A percentile compares a stretch with the other conserved stretches of the same genome.
Conservation (phyloP, 768 basidiomycete species). For the Saitozyma sp. region DNA sequence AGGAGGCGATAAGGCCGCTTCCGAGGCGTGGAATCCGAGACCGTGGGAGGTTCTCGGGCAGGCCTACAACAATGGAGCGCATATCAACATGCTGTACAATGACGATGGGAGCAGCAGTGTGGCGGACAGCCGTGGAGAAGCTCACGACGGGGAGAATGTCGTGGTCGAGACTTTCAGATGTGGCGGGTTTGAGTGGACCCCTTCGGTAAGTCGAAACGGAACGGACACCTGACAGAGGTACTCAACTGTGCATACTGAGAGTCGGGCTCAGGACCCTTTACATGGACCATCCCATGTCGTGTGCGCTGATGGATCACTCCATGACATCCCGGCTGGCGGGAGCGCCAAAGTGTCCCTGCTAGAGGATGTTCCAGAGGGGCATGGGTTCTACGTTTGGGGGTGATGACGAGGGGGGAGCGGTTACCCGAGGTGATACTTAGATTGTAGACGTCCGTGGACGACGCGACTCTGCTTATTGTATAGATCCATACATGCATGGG, state of each 20-base stretch:
- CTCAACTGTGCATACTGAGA: not conserved
- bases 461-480: no score
- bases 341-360: slow-evolving; percentile 52
- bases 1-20: slow-evolving; percentile 4
- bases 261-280: slow-evolving; percentile 57
- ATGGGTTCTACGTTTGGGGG: no score
- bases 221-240: slow-evolving; percentile 1
- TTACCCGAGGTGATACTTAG: no score
- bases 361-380: no score
- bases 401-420: no score
- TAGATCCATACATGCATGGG: no score
- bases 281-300: slow-evolving; percentile 69
- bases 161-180: slow-evolving; percentile 79
- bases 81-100: slow-evolving; percentile 65
- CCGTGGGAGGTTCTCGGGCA: slow-evolving; percentile 60
- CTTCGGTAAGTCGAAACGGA: slow-evolving; percentile 58
- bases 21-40: slow-evolving; percentile 53
- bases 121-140: slow-evolving; percentile 47
- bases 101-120: slow-evolving; percentile 8
- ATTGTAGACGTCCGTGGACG: no score
- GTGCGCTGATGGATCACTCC: slow-evolving; percentile 77
- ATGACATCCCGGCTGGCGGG: slow-evolving; percentile 64
- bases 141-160: slow-evolving; percentile 45
- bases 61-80: slow-evolving; percentile 78
- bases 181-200: slow-evolving; percentile 82